Evolutionary conservation across 768 basidiomycete species (phyloP).

Genomic region (Coprinellus micaceus): DNA sequence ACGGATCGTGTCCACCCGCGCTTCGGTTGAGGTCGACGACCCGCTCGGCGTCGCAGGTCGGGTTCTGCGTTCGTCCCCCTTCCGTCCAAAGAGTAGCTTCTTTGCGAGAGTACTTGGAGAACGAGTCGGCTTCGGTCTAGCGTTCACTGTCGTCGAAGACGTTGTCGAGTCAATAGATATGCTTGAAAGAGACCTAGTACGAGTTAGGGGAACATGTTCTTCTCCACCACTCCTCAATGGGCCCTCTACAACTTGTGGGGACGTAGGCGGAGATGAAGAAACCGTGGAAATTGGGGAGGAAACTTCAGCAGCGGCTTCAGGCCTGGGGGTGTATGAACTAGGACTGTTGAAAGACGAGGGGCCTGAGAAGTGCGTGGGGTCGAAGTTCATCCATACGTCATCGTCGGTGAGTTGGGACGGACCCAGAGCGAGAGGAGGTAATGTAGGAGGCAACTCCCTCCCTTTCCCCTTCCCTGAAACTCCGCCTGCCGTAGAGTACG

Average conservation of each 20-base stretch:
- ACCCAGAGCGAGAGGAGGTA: slow-evolving; percentile 64
- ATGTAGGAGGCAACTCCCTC: slow-evolving; percentile 57
- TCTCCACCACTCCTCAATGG: not conserved
- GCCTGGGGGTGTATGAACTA: slow-evolving; percentile 13
- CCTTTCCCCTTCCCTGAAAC: slow-evolving; percentile 50
- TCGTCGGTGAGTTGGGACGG: slow-evolving; percentile 48
- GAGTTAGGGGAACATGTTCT: slow-evolving; percentile 33
- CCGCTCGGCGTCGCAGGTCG: not conserved
- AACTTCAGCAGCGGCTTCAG: slow-evolving; percentile 13
- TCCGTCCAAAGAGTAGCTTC: slow-evolving; percentile 49
- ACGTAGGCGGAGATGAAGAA: slow-evolving; percentile 15
- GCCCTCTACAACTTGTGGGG: slow-evolving; percentile 14
- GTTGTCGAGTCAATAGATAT: slow-evolving; percentile 46
- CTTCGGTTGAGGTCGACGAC: not conserved
- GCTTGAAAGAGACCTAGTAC: slow-evolving; percentile 56
- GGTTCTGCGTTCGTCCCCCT: slow-evolving; percentile 14
- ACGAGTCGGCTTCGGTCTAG: slow-evolving; percentile 41
- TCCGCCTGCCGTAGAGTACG: slow-evolving; percentile 7
- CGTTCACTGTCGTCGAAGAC: slow-evolving; percentile 42
- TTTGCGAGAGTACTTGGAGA: slow-evolving; percentile 51
- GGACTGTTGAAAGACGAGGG: slow-evolving; percentile 34
- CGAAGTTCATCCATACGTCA: slow-evolving; percentile 37
- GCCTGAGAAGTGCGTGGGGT: slow-evolving; percentile 30
- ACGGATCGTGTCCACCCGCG: not conserved
- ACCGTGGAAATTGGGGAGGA: slow-evolving; percentile 15